These are phyloP conservation scores for Kwoniella bestiolae DNA, from an alignment of 768 basidiomycete genomes.

Conservation along the genomic window DNA sequence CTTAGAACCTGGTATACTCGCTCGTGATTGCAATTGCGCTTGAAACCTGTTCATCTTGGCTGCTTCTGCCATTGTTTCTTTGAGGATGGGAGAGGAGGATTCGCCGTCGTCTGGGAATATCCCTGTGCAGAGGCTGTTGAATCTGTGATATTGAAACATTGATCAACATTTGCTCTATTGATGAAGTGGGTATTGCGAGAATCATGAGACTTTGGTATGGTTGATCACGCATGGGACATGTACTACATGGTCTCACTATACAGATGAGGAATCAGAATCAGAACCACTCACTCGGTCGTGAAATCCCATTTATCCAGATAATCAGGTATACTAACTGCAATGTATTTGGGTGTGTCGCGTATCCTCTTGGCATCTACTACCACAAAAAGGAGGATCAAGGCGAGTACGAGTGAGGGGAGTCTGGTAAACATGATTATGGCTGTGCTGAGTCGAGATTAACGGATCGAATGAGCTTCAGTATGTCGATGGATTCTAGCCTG, in stretches of 20 bases:
- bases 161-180: no score
- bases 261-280: background rate
- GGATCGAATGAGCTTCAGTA: no score
- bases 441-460: no score
- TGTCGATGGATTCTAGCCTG: no score
- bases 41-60: background rate
- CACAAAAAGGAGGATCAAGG: background rate
- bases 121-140: conserved; percentile 4
- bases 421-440: background rate
- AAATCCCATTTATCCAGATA: conserved; percentile 13
- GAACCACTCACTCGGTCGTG: conserved; percentile 2
- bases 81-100: conserved; percentile 3
- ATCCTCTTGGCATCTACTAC: background rate
- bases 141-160: no score
- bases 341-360: background rate
- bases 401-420: background rate
- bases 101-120: conserved; percentile 9
- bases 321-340: background rate
- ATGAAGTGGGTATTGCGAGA: no score
- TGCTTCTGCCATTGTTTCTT: conserved; percentile 1
- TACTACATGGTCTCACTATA: no score
- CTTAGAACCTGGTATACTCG: background rate
- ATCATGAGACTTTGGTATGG: no score
- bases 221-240: background rate
- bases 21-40: background rate